These are phyloP conservation scores for Wickerhamiella hasegawae DNA, from an alignment of 805 yeast species.

Conservation along the genomic window DNA sequence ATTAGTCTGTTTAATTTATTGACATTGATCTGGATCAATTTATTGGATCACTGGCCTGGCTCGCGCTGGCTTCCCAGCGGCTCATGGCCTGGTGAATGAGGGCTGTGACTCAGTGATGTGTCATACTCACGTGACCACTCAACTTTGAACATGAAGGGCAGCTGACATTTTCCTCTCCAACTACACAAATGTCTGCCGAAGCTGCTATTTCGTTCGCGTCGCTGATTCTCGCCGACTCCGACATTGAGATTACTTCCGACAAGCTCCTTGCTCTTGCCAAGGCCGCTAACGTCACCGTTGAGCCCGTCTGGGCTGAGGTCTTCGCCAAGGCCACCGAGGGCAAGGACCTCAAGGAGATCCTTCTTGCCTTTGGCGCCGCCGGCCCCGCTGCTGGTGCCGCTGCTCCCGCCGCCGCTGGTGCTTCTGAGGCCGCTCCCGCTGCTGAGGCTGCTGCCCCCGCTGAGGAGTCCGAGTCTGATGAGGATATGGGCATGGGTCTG, in stretches of 20 bases:
- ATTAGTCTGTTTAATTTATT: no score
- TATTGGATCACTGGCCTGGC: no score
- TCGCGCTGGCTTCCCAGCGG: no score
- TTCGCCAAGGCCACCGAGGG: slow-evolving; percentile 79
- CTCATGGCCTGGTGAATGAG: no score
- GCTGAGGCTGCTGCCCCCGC: slow-evolving; percentile 62
- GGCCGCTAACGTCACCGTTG: slow-evolving; percentile 47
- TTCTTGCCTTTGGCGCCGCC: slow-evolving; percentile 48
- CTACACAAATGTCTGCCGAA: slow-evolving; percentile 79
- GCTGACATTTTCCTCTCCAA: no score
- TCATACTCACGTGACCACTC: no score
- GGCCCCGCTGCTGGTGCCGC: slow-evolving; percentile 94
- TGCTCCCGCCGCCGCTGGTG: slow-evolving; percentile 63
- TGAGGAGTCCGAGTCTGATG: slow-evolving; percentile 46
- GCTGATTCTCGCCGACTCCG: slow-evolving; percentile 85
- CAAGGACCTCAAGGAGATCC: slow-evolving; percentile 65
- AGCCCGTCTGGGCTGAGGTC: slow-evolving; percentile 63
- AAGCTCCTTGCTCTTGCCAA: slow-evolving; percentile 56
- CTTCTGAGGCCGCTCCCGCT: slow-evolving; percentile 47
- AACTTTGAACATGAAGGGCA: no score
- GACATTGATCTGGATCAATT: no score
- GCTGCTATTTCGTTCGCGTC: slow-evolving; percentile 91
- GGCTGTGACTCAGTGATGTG: no score
- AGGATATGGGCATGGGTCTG: slow-evolving; percentile 94
- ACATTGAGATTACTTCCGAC: slow-evolving; percentile 68